Evolutionary conservation across 2,329 filamentous ascomycete species (phyloP).

Genomic region (Davidsoniella virescens): DNA sequence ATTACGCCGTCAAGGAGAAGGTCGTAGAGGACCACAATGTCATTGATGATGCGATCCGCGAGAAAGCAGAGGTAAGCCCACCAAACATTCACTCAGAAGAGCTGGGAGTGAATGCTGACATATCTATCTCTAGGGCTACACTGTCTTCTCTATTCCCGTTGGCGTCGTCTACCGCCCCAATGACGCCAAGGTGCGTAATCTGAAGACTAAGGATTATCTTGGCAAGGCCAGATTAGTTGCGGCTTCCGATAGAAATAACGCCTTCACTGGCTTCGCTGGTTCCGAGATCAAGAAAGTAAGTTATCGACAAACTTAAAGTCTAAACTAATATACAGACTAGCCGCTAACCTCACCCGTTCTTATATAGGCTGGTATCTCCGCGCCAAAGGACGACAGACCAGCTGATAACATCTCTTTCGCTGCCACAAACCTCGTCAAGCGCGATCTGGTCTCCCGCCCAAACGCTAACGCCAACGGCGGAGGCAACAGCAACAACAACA

Average conservation of each 20-base stretch:
- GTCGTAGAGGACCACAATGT: constrained; percentile 92
- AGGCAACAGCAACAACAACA: constrained; percentile 29
- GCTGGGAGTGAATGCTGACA: constrained; percentile 16
- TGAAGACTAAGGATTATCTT: constrained; percentile 95
- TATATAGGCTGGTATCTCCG: constrained; percentile 31
- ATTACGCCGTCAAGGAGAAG: constrained; percentile 87
- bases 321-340: not conserved
- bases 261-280: constrained; percentile 67
- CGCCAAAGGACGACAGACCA: constrained; percentile 62
- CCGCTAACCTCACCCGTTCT: not conserved
- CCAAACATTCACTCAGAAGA: too few species aligned
- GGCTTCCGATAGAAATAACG: constrained; percentile 64
- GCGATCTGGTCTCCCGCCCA: constrained; percentile 61
- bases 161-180: constrained; percentile 91
- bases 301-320: constrained; percentile 12
- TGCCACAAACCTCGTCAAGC: constrained; percentile 83
- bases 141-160: constrained; percentile 94
- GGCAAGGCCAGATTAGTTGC: constrained; percentile 91
- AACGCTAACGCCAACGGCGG: constrained; percentile 28
- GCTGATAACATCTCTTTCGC: constrained; percentile 77
- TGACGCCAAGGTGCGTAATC: constrained; percentile 92
- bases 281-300: constrained; percentile 60
- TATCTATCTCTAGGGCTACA: constrained; percentile 55
- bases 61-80: constrained; percentile 63
- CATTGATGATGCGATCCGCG: constrained; percentile 89